Conservation (phyloP, 352 stramenopile genomes). For the Phytophthora sp. region DNA sequence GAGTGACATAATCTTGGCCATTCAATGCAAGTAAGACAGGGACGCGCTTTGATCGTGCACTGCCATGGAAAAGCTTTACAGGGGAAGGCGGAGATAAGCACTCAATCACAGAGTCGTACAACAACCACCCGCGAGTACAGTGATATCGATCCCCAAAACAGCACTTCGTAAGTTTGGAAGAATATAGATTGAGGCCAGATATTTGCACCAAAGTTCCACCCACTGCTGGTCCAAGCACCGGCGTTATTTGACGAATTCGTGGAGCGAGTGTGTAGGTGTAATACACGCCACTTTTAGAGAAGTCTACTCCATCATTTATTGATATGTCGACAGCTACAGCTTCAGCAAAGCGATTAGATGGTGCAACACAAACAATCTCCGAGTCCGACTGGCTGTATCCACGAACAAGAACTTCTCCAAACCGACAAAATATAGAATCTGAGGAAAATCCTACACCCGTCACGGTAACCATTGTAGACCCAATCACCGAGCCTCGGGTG, state of each 20-base stretch:
- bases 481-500: constrained; percentile 47
- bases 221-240: constrained; percentile 42
- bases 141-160: constrained; percentile 60
- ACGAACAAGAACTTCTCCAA: constrained; percentile 43
- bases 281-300: constrained; percentile 62
- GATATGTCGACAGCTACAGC: constrained; percentile 68
- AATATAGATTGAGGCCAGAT: constrained; percentile 58
- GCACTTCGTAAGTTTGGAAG: constrained; percentile 59
- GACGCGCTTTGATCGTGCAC: constrained; percentile 32
- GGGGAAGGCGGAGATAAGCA: constrained; percentile 46
- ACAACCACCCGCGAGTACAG: constrained; percentile 47
- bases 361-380: constrained; percentile 51
- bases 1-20: constrained; percentile 63
- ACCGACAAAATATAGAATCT: constrained; percentile 50
- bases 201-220: constrained; percentile 69
- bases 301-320: constrained; percentile 91
- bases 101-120: constrained; percentile 33
- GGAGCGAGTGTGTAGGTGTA: constrained; percentile 67
- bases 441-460: constrained; percentile 45
- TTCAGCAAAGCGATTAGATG: constrained; percentile 38
- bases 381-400: constrained; percentile 45
- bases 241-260: constrained; percentile 55
- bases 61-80: constrained; percentile 10
- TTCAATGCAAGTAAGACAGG: constrained; percentile 79
- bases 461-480: constrained; percentile 65